Conservation (phyloP, 1,284 basidiomycete species). For the Pseudozyma pruni region DNA sequence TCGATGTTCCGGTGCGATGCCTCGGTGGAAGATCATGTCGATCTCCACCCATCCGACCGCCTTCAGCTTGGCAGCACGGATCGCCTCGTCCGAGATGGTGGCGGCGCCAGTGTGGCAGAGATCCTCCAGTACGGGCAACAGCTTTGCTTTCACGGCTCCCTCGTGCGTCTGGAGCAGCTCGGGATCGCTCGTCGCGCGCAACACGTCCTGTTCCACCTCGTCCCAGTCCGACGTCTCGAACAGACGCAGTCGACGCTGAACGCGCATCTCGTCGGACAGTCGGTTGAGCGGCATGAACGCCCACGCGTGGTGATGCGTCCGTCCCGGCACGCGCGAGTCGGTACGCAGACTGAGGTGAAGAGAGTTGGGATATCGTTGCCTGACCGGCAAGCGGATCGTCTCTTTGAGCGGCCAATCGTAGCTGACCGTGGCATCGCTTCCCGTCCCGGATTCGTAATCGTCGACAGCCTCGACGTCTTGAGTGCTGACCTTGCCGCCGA, state of each 20-base stretch:
- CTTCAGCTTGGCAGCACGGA: conserved; percentile 24
- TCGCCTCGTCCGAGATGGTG: conserved; percentile 24
- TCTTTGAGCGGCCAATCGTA: conserved; percentile 47
- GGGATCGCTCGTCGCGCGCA: conserved; percentile 38
- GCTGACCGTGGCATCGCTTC: conserved; percentile 36
- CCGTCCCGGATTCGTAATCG: conserved; percentile 38
- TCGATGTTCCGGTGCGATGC: conserved; percentile 52
- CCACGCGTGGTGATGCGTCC: conserved; percentile 45
- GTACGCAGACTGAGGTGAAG: conserved; percentile 53
- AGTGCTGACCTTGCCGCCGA: conserved; percentile 51
- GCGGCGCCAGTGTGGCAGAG: conserved; percentile 31
- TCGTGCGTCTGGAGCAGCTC: conserved; percentile 29
- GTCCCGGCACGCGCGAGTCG: conserved; percentile 55
- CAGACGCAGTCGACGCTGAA: conserved; percentile 37
- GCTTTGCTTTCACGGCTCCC: conserved; percentile 7
- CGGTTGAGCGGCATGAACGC: conserved; percentile 53
- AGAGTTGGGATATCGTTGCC: conserved; percentile 45
- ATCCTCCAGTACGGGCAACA: conserved; percentile 51
- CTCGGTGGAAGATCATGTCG: conserved; percentile 52
- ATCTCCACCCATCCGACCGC: conserved; percentile 57
- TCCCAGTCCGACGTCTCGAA: conserved; percentile 50
- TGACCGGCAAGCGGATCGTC: conserved; percentile 41
- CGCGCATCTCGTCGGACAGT: conserved; percentile 44
- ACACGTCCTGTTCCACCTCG: conserved; percentile 54
- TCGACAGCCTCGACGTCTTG: conserved; percentile 29